These are phyloP conservation scores for Candida ipomoeae DNA, from an alignment of 805 yeast genomes.

Conservation along the genomic window DNA sequence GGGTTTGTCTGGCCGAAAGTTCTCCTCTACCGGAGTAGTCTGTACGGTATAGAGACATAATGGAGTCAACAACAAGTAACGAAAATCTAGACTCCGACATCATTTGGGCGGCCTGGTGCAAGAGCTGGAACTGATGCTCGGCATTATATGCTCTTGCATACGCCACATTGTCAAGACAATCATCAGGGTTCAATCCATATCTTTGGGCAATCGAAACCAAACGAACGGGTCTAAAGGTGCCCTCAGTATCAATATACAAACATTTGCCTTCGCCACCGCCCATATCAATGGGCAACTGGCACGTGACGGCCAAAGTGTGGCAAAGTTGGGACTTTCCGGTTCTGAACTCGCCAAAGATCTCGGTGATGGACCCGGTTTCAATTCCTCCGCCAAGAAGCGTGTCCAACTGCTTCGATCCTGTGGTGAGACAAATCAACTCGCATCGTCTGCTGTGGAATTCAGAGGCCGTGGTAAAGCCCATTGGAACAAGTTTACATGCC, in stretches of 20 bases:
- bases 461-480: slow-evolving; percentile 97
- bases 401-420: slow-evolving; percentile 93
- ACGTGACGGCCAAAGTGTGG: slow-evolving; percentile 94
- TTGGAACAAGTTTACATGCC: slow-evolving; percentile 82
- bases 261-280: slow-evolving; percentile 99
- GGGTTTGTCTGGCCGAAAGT: slow-evolving; percentile 89
- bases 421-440: slow-evolving; percentile 86
- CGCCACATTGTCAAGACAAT: slow-evolving; percentile 94
- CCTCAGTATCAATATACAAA: slow-evolving; percentile 92
- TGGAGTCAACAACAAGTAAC: slow-evolving; percentile 88
- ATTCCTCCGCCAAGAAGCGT: slow-evolving; percentile 93
- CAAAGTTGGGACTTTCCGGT: slow-evolving; percentile 97
- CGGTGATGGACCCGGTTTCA: slow-evolving; percentile 96
- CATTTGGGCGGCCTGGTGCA: slow-evolving; percentile 90
- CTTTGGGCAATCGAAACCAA: slow-evolving; percentile 86
- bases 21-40: slow-evolving; percentile 96
- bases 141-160: slow-evolving; percentile 97
- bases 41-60: slow-evolving; percentile 93
- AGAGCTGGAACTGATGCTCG: slow-evolving; percentile 85
- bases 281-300: slow-evolving; percentile 93
- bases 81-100: slow-evolving; percentile 94
- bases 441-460: slow-evolving; percentile 88
- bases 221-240: slow-evolving; percentile 91
- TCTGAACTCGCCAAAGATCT: slow-evolving; percentile 94
- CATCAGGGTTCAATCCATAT: slow-evolving; percentile 87